phyloP scores from a whole-genome alignment of 768 basidiomycete species.

The Leccinum longicurvipes region DNA sequence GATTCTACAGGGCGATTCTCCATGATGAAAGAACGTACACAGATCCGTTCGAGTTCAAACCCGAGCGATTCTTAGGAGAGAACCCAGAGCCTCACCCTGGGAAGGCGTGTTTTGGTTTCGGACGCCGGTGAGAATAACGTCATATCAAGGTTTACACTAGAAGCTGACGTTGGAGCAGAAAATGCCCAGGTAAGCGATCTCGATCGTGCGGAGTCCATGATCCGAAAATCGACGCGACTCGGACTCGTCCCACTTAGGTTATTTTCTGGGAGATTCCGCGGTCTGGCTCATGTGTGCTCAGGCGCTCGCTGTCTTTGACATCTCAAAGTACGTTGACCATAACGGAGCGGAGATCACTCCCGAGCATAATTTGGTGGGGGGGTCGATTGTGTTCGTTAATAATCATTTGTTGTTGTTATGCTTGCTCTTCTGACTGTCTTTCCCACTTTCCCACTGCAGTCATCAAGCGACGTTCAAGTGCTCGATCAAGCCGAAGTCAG shows the following conservation, averaged over 20 bases:
- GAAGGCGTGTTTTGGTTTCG: slow-evolving; percentile 16
- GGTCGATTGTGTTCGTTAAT: slow-evolving; percentile 2
- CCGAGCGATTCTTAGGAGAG: slow-evolving; percentile 22
- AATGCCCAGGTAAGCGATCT: slow-evolving; percentile 10
- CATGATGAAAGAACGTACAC: slow-evolving; percentile 18
- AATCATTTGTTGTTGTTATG: not conserved
- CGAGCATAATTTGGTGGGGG: slow-evolving; percentile 34
- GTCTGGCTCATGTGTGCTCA: slow-evolving; percentile 15
- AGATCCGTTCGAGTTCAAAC: slow-evolving; percentile 19
- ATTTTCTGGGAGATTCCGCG: not conserved
- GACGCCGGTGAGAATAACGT: slow-evolving; percentile 13
- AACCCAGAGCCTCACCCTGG: slow-evolving; percentile 12
- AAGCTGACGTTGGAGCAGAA: not conserved
- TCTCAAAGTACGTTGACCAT: slow-evolving; percentile 38
- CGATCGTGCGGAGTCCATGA: not conserved
- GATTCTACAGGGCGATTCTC: slow-evolving; percentile 14
- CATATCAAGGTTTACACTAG: not conserved
- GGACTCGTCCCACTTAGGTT: not conserved
- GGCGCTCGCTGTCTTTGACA: slow-evolving; percentile 43
- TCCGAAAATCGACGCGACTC: too few relatives aligned
- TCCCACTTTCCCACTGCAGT: not conserved
- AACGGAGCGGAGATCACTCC: slow-evolving; percentile 40
- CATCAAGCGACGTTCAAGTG: not conserved
- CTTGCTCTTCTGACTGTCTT: not conserved
- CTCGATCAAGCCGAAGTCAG: not conserved